These are phyloP conservation scores for Aspergillus sclerotioniger DNA, from an alignment of 495 filamentous ascomycete species.

Conservation along the genomic window DNA sequence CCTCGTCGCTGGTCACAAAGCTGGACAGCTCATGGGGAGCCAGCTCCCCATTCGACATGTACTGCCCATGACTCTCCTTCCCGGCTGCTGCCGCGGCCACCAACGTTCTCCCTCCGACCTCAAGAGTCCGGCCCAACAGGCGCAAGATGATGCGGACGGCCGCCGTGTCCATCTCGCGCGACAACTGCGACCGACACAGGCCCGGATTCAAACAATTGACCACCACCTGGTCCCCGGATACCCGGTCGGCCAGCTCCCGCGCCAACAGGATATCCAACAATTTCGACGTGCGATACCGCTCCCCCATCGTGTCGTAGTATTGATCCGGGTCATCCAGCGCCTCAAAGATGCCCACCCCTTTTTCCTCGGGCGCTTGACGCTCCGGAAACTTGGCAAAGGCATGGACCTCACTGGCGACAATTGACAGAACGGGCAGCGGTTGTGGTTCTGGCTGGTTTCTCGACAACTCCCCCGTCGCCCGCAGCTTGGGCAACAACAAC, in stretches of 20 bases:
- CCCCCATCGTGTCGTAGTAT: neutral
- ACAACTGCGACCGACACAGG: conserved; percentile 26
- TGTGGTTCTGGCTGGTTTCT: neutral
- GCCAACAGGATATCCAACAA: conserved; percentile 1
- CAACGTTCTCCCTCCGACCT: conserved; percentile 43
- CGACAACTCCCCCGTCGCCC: conserved; percentile 14
- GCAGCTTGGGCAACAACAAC: conserved; percentile 26
- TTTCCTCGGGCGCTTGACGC: neutral
- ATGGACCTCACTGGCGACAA: conserved; percentile 7
- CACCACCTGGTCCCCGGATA: conserved; percentile 27
- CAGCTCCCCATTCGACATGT: conserved; percentile 14
- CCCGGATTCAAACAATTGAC: conserved; percentile 50
- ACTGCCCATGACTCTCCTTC: conserved; percentile 40
- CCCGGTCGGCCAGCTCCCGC: neutral
- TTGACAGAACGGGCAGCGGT: neutral
- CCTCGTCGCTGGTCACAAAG: neutral
- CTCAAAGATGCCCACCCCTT: neutral
- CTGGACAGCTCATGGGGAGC: neutral
- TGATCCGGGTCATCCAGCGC: neutral
- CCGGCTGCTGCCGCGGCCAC: conserved; percentile 33
- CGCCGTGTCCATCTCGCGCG: conserved; percentile 12
- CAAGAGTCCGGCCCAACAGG: conserved; percentile 17
- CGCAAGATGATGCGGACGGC: conserved; percentile 11
- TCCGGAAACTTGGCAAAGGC: neutral
- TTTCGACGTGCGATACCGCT: conserved; percentile 8